Evolutionary conservation across 2,329 filamentous ascomycete genomes (phyloP).

Genomic region (Penicillium sp.): DNA sequence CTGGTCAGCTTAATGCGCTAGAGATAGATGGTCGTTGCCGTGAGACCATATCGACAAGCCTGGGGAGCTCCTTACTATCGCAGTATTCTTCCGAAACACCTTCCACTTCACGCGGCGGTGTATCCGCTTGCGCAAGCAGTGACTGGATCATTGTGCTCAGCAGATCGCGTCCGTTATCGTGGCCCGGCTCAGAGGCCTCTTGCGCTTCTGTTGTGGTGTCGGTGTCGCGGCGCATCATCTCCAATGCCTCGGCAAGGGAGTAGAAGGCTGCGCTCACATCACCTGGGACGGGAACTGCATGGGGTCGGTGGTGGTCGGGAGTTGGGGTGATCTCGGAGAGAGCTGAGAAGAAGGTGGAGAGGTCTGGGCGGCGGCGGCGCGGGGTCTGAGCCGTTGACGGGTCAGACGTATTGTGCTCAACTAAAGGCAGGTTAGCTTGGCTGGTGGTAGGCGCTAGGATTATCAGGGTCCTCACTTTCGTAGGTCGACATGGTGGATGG

Average conservation of each 20-base stretch:
- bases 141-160: conserved; percentile 58
- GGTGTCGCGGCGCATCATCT: conserved; percentile 55
- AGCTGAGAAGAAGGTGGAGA: conserved; percentile 66
- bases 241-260: conserved; percentile 62
- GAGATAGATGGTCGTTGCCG: not conserved
- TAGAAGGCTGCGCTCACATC: conserved; percentile 63
- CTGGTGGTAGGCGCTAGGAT: not conserved
- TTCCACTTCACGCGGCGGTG: conserved; percentile 61
- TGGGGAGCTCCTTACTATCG: conserved; percentile 42
- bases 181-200: conserved; percentile 15
- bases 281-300: conserved; percentile 61
- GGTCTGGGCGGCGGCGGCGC: conserved; percentile 59
- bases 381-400: conserved; percentile 29
- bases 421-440: conserved; percentile 27
- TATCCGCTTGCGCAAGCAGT: conserved; percentile 58
- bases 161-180: conserved; percentile 44
- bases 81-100: conserved; percentile 64
- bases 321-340: conserved; percentile 59
- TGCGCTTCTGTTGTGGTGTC: conserved; percentile 28
- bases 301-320: conserved; percentile 54
- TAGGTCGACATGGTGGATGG: conserved; percentile 42
- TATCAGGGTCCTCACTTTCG: conserved; percentile 34
- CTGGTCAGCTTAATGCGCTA: not conserved
- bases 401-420: conserved; percentile 46
- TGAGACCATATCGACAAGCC: not conserved